Base-by-base conservation (phyloP, 257 asterid species). In the Forsythia suspensa region DNA sequence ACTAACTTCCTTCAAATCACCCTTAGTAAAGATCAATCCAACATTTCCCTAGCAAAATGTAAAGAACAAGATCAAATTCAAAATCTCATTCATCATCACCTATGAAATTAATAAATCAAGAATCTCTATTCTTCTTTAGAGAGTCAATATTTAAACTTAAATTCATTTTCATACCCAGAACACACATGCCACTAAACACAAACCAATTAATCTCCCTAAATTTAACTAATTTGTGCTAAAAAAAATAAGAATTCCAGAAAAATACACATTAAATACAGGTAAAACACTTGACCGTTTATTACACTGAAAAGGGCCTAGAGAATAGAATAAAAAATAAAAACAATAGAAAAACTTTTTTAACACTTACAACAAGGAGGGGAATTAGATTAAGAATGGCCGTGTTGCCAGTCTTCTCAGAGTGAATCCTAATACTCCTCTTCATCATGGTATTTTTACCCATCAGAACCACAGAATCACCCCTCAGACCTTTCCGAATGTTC, bases 391-490 rank as follows among this genome's bases (percentile, higher is more conserved):
- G 95, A 20, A 90, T 89, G 8, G 90, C 85, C 0, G 80, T 59
- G 82, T 94, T 92, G 11, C 95, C 98, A 10, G 97, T 87, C 48
- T 95, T 92, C 67, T 92, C 98, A 51, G 93, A 85, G 55, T 96
- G 98, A 38, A 92, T 92, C 48, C 95, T 83, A 71, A 95, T 73
- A 8, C 87, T 80, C 82, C 97, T 89, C 96, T 96, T 96, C 96
- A 96, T 96, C 99, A 96, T 90, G 12, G 99, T 96, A 55, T 96
- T 96, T 83, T 96, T 96, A 24, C 99, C 99, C 98, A 96, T 96
- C 12, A 96, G 92, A 42, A 96, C 96, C 2, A 89, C 83, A 3
- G 99, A 94, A 37, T 96, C 93, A 0, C 98, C 98, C 66, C 98
- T 85, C 72, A 95, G 74, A 16, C 98, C 98, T 42, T 75, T 76